Evolutionary conservation across 148 eudicot genomes (phyloP), one percentile per base, ranked within the genome.

Genomic region (Nepenthes mirabilis): DNA sequence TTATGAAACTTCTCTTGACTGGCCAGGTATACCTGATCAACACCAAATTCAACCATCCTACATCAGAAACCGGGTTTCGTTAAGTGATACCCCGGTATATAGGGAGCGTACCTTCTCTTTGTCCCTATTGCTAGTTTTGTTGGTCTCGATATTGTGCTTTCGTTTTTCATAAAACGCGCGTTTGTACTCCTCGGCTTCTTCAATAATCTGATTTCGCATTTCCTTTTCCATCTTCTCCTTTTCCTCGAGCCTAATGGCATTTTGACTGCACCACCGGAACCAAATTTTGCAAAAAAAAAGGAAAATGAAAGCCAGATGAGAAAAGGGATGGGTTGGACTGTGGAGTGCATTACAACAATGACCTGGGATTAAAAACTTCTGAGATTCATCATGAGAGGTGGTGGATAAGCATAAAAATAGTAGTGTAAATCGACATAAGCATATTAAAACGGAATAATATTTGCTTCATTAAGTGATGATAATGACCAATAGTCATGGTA

Each of bases 161-260:
- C 99, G 83, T 79, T 93, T 93, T 77, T 93, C 99, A 58, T 80
- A 76, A 55, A 84, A 86, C 23, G 85, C 85, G 62, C 67, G 74
- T 49, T 86, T 93, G 51, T 48, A 89, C 67, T 88, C 95, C 71
- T 83, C 95, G 37, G 85, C 99, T 69, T 93, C 99, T 74, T 83
- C 82, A 56, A 93, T 65, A 62, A 93, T 93, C 73, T 89, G 94
- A 76, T 66, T 71, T 52, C 95, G 78, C 82, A 86, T 72, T 73
- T 93, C 96, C 80, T 86, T 88, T 66, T 93, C 99, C 52, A 9
- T 77, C 63, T 79, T 80, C 73, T 88, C 99, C 75, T 93, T 93
- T 70, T 93, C 99, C 75, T 86, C 96, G 32, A 93, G 91, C 45
- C 74, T 79, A 47, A 84, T 79, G 58, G 91, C 80, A 78, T 89